Evolutionary conservation across 805 yeast species (phyloP).

Genomic region (Nakazawaea peltata): DNA sequence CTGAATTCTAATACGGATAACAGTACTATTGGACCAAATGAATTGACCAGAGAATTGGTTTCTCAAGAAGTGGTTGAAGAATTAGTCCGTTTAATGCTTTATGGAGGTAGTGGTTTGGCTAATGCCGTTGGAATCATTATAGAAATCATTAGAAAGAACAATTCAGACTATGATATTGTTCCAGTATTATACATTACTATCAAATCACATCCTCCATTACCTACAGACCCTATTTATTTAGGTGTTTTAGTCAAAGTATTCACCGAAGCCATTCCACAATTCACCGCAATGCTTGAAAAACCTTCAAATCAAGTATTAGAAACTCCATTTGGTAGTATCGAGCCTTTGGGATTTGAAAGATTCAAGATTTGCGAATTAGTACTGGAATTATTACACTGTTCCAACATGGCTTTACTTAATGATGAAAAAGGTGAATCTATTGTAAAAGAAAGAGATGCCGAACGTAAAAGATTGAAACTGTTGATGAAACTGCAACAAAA

Average conservation of each 20-base stretch:
- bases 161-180: slow-evolving; percentile 88
- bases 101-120: slow-evolving; percentile 80
- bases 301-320: slow-evolving; percentile 30
- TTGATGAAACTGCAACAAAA: slow-evolving; percentile 18
- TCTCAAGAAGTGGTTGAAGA: slow-evolving; percentile 59
- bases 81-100: slow-evolving; percentile 69
- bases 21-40: slow-evolving; percentile 94
- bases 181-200: slow-evolving; percentile 77
- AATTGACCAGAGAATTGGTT: slow-evolving; percentile 83
- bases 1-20: slow-evolving; percentile 89
- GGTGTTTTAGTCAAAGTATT: slow-evolving; percentile 80
- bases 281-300: slow-evolving; percentile 51
- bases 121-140: slow-evolving; percentile 94
- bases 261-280: slow-evolving; percentile 63
- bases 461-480: slow-evolving; percentile 45
- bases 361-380: slow-evolving; percentile 87
- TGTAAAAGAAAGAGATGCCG: slow-evolving; percentile 59
- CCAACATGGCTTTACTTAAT: slow-evolving; percentile 91
- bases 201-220: slow-evolving; percentile 87
- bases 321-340: slow-evolving; percentile 60
- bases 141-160: slow-evolving; percentile 90
- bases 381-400: slow-evolving; percentile 92
- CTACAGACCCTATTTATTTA: slow-evolving; percentile 86
- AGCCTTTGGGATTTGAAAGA: slow-evolving; percentile 83
- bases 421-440: slow-evolving; percentile 64